These are phyloP conservation scores for Pelargonium australe DNA, from an alignment of 441 rosid genomes.

Conservation along the genomic window DNA sequence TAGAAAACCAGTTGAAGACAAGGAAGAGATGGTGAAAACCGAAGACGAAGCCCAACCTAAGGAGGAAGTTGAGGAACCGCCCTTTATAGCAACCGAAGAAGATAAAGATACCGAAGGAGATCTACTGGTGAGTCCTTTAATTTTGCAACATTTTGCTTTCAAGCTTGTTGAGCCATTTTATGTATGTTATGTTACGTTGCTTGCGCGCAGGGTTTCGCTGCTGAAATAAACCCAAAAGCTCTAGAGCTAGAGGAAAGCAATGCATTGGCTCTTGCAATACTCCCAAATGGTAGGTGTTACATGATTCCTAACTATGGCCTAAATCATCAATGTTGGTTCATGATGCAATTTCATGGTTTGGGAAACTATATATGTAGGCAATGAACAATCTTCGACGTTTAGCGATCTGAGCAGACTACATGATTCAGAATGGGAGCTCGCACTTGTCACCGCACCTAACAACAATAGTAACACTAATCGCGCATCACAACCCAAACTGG, in stretches of 20 bases:
- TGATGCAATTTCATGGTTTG: not conserved
- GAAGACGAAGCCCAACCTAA: not conserved
- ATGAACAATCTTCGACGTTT: constrained; percentile 35
- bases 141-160: constrained; percentile 4
- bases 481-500: constrained; percentile 37
- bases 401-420: constrained; percentile 34
- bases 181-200: not conserved
- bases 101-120: constrained; percentile 30
- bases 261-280: constrained; percentile 89
- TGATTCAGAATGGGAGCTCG: constrained; percentile 75
- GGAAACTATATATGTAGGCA: constrained; percentile 31
- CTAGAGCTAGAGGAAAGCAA: constrained; percentile 53
- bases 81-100: constrained; percentile 29
- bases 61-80: not conserved
- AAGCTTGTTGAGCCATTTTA: not conserved
- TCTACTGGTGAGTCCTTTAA: constrained; percentile 39
- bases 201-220: constrained; percentile 47
- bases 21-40: not conserved
- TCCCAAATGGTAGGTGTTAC: constrained; percentile 54
- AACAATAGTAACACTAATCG: constrained; percentile 28
- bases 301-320: not conserved
- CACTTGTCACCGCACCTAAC: constrained; percentile 63
- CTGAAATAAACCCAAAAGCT: constrained; percentile 64
- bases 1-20: no score
- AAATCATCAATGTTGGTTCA: not conserved